phyloP scores from a whole-genome alignment of 495 filamentous ascomycete genomes.

The Friedmanniomyces simplex region DNA sequence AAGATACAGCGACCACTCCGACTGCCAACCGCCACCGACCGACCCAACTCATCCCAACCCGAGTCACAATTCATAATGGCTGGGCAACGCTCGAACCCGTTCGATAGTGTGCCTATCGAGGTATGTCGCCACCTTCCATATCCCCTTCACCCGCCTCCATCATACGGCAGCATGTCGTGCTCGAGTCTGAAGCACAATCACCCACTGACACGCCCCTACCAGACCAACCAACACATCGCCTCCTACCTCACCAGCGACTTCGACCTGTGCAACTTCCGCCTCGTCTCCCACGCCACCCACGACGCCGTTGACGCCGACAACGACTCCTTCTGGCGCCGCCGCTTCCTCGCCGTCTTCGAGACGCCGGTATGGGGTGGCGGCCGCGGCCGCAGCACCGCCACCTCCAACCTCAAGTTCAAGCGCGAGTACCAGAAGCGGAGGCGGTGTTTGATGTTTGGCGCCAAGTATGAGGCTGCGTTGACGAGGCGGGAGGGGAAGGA shows the following conservation, averaged over 20 bases:
- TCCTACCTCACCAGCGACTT: conserved; percentile 23
- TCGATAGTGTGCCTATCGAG: conserved; percentile 1
- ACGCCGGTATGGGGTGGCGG: conserved; percentile 2
- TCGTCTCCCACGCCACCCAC: conserved; percentile 21
- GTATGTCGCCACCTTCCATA: not conserved
- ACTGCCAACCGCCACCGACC: not conserved
- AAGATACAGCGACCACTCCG: not conserved
- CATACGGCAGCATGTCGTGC: not conserved
- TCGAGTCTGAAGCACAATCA: not conserved
- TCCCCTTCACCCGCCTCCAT: not conserved
- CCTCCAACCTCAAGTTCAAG: conserved; percentile 20
- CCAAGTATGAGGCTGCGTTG: conserved; percentile 19
- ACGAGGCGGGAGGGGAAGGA: conserved; percentile 1
- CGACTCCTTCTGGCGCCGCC: conserved; percentile 27
- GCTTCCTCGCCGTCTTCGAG: conserved; percentile 23
- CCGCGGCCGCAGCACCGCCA: not conserved
- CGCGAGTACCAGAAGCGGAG: conserved; percentile 23
- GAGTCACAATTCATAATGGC: not conserved
- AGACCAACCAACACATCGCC: conserved; percentile 29
- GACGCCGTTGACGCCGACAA: conserved; percentile 26
- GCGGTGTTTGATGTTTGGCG: conserved; percentile 17
- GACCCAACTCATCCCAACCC: no score
- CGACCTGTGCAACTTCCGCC: conserved; percentile 25
- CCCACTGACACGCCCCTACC: not conserved
- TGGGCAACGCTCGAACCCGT: not conserved